Percentiles rank a stretch among this genome's conserved stretches.
phyloP scores from a whole-genome alignment of 768 basidiomycete species.

The Suillus variegatus region DNA sequence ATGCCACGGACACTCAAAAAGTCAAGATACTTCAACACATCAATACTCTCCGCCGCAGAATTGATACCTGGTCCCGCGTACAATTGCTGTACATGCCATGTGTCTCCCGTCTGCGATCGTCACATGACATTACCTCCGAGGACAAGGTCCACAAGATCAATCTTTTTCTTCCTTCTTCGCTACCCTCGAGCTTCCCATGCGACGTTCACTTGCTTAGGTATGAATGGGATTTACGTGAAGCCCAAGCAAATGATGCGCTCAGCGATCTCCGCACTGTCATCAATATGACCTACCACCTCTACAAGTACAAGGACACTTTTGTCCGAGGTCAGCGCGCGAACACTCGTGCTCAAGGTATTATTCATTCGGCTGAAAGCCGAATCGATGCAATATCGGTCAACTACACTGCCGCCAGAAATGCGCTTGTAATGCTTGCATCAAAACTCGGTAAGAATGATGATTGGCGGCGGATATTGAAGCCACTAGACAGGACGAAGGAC shows the following conservation, averaged over 20 bases:
- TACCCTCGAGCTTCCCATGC: neutral
- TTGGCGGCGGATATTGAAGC: neutral
- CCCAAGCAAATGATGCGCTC: too few species aligned
- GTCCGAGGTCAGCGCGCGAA: neutral
- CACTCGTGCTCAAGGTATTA: neutral
- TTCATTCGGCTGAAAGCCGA: neutral
- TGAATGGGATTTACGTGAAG: too few species aligned
- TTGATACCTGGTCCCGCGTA: neutral
- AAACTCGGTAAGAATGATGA: neutral
- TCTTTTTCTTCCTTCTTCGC: neutral
- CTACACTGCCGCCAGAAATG: neutral
- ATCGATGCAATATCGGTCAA: neutral
- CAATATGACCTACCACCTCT: conserved; percentile 3
- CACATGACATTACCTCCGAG: neutral
- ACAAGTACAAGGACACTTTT: neutral
- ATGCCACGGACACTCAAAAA: neutral
- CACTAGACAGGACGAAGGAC: neutral
- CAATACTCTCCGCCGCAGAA: neutral
- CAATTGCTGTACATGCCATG: neutral
- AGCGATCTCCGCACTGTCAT: neutral
- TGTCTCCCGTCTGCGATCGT: neutral
- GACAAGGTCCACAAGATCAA: neutral
- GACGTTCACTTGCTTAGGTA: neutral
- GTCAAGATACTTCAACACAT: neutral
- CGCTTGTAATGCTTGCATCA: neutral